Conservation (phyloP, 2,329 filamentous ascomycete species). For the Lachnum nothofagi region DNA sequence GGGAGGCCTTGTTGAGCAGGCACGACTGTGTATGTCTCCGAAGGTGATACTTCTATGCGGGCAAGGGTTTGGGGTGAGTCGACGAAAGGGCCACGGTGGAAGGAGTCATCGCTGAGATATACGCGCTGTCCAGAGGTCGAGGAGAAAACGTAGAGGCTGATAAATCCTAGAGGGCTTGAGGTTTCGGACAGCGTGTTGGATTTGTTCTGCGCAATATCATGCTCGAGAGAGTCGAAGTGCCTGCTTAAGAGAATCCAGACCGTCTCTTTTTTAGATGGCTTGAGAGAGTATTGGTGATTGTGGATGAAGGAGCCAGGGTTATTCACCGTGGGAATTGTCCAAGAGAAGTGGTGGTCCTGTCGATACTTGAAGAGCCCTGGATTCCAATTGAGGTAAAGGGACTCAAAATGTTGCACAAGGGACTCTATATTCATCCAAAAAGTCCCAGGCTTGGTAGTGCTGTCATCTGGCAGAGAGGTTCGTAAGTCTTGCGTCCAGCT, state of each 20-base stretch:
- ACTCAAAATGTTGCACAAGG: conserved; percentile 87
- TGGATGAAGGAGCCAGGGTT: conserved; percentile 53
- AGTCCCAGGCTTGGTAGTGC: conserved; percentile 55
- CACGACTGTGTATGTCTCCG: conserved; percentile 54
- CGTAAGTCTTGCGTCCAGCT: conserved; percentile 23
- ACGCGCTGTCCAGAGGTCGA: conserved; percentile 61
- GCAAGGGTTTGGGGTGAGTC: conserved; percentile 90
- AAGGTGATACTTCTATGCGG: conserved; percentile 55
- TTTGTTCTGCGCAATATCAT: conserved; percentile 48
- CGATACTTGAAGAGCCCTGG: conserved; percentile 74
- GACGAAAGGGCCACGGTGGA: conserved; percentile 78
- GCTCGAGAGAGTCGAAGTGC: conserved; percentile 71
- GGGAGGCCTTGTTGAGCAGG: conserved; percentile 76
- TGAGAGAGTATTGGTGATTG: conserved; percentile 68
- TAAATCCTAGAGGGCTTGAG: conserved; percentile 60
- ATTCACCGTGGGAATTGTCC: conserved; percentile 54
- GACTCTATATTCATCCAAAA: conserved; percentile 93
- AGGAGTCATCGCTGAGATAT: conserved; percentile 64
- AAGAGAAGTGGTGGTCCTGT: conserved; percentile 85
- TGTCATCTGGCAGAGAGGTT: conserved; percentile 22
- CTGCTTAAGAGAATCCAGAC: conserved; percentile 83
- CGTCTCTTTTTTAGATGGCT: conserved; percentile 51
- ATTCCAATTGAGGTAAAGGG: conserved; percentile 97
- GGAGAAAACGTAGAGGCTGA: conserved; percentile 78
- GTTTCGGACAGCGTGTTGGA: conserved; percentile 26